Evolutionary conservation across 441 rosid genomes (phyloP).

Genomic region (Pelargonium myrrhifolium): DNA sequence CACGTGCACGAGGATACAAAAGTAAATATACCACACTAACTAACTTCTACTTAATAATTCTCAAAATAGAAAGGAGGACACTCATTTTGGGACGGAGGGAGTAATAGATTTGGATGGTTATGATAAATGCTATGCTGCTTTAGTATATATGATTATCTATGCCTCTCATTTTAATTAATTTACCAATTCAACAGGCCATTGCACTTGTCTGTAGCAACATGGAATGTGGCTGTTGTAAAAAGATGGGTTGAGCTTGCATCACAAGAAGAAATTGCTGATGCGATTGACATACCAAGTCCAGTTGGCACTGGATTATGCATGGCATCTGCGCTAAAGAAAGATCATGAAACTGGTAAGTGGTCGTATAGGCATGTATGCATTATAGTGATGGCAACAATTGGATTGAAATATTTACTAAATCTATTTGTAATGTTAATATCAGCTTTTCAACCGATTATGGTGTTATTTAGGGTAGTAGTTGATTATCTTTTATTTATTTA

Average conservation of each 20-base stretch:
- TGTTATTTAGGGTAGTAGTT: not conserved
- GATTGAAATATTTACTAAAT: conserved; percentile 3
- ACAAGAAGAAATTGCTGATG: conserved; percentile 56
- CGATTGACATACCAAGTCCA: conserved; percentile 75
- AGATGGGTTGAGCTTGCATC: conserved; percentile 89
- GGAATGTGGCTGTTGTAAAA: conserved; percentile 88
- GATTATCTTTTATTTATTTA: not conserved
- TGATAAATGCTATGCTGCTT: conserved; percentile 1
- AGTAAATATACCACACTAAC: too few species aligned
- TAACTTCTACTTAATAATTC: too few species aligned
- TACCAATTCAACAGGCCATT: conserved; percentile 58
- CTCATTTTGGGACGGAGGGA: too few species aligned
- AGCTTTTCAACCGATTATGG: not conserved
- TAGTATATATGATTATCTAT: conserved; percentile 11
- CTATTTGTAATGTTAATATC: not conserved
- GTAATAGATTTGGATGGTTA: too few species aligned
- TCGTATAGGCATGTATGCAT: conserved; percentile 7
- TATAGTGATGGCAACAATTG: not conserved
- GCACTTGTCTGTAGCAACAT: conserved; percentile 82
- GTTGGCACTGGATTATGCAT: conserved; percentile 89
- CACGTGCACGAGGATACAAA: too few species aligned
- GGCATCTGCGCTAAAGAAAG: conserved; percentile 89
- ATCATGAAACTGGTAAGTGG: conserved; percentile 80
- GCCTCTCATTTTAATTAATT: conserved; percentile 12
- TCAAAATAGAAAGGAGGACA: too few species aligned